Conservation (phyloP, 805 yeast species). For the Pichia exigua region DNA sequence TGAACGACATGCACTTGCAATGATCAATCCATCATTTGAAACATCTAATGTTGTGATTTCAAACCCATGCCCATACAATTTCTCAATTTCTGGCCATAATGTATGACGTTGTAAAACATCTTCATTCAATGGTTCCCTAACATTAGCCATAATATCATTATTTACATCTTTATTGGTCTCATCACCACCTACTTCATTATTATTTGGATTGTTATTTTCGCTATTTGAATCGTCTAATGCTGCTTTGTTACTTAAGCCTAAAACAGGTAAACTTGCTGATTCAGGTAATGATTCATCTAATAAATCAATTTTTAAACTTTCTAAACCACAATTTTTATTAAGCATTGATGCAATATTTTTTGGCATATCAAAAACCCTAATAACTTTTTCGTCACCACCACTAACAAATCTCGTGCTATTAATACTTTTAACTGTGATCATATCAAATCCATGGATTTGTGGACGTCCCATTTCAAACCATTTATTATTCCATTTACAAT, state of each 20-base stretch:
- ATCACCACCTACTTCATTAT: conserved; percentile 23
- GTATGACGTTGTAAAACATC: conserved; percentile 88
- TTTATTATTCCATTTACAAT: conserved; percentile 44
- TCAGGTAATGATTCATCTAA: conserved; percentile 42
- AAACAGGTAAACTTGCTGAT: conserved; percentile 83
- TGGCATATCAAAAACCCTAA: conserved; percentile 87
- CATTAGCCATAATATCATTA: conserved; percentile 36
- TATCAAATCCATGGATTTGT: conserved; percentile 96
- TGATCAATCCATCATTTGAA: conserved; percentile 49
- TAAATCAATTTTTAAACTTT: conserved; percentile 8
- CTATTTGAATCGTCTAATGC: conserved; percentile 33
- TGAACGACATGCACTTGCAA: conserved; percentile 91
- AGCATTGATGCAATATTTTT: conserved; percentile 62
- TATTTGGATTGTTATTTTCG: conserved; percentile 27
- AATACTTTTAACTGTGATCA: conserved; percentile 70
- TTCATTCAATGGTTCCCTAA: conserved; percentile 69
- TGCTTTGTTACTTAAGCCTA: conserved; percentile 91
- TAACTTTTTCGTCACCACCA: conserved; percentile 92
- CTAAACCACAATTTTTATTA: conserved; percentile 30
- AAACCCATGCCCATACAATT: conserved; percentile 95
- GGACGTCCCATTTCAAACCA: conserved; percentile 97
- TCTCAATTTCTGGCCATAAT: conserved; percentile 91
- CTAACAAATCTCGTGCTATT: conserved; percentile 63
- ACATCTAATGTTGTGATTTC: conserved; percentile 78
- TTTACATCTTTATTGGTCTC: conserved; percentile 30